Base-by-base conservation (phyloP, 495 filamentous ascomycete genomes). In the Trichoderma gamsii region DNA sequence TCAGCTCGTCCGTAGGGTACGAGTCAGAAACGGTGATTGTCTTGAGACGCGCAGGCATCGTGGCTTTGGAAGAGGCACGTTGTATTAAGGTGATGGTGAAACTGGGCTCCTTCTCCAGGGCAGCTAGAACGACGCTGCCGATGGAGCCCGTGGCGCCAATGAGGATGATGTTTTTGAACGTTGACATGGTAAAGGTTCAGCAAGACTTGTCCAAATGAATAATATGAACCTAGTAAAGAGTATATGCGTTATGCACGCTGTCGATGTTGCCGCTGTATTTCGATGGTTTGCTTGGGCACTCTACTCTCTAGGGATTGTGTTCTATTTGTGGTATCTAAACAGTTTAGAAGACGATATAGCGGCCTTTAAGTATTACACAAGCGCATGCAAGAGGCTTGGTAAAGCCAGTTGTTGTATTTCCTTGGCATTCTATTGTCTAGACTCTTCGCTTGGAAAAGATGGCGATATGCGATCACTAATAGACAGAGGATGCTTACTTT, bases 111-210 rank as follows among this genome's bases (percentile, higher is more conserved):
- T 70, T 68, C 27, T 70, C 66, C 32, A 73, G 59, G 32, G 72
- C 73, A 5, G 66, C 32, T 15, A 77, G 70, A 64, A 77, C 61
- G 49, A 74, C 29, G 23, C 61, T 68, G 21, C 72, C 72, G 32
- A 75, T 70, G 49, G 72, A 72, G 25, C 75, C 72, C 35, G 69
- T 68, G 15, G 72, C 72, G 25, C 72, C 75, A 56, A 77, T 69
- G 41, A 77, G 61, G 29, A 76, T 68, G 43, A 75, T 51, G 27
- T 71, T 76, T 41, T 68, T 70, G 69, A 75, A 73, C 16, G 64
- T 63, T 1, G 66, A 9, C 41, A 44, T 44, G 7, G 11, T 44
- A 44, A 44, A 44, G 1, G 1, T 11, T 7, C 11, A 44, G 41
- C 1, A 6, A 44, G 6, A 7, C 41, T 44, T 44, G 41, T 44